Base-by-base conservation (phyloP, 208 protist genomes). In the Acanthamoeba sp. region DNA sequence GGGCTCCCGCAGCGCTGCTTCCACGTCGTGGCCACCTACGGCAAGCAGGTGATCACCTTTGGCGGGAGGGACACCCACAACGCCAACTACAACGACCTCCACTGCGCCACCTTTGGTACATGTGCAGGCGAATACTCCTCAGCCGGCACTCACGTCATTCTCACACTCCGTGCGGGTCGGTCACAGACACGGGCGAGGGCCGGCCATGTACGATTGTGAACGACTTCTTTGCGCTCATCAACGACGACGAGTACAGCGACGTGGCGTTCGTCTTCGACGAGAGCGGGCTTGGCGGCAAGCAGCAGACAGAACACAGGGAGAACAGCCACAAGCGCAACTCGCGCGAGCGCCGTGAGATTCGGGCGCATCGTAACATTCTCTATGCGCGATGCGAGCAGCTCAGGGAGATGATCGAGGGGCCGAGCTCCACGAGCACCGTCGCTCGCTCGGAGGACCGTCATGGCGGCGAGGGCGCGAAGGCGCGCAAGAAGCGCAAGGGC, bases 1-100 rank as follows among this genome's bases (percentile, higher is more conserved):
- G 89, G 89, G 22, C 55, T 59, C 45, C 90, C 90, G 38, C 66
- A 82, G 90, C 90, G 90, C 27, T 66, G 90, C 66, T 93, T 93
- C 45, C 90, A 93, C 32, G 18, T 32, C 7, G 59, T 45, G 42
- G 16, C 62, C 32, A 50, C 45, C 42, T 93, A 84, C 34, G 50
- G 69, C 40, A 59, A 93, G 22, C 42, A 84, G 64, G 62, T 93
- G n/a, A 29, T 93, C 45, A 3, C 69, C 36, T 93, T 93, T n/a
- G 90, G 90, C 34, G 90, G 90, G 16, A 42, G 69, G 40, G 69
- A 78, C 66, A 3, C 66, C 18, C 66, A 64, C 16, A 93, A 93
- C 12, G 66, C 34, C 24, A 84, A 59, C 45, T 84, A 29, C 66
- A 93, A 82, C 71, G 90, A 93, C 42, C 90, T 93, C 34, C 76